These are phyloP conservation scores for Aureobasidium sp. DNA, from an alignment of 2,329 filamentous ascomycete species.

Conservation along the genomic window DNA sequence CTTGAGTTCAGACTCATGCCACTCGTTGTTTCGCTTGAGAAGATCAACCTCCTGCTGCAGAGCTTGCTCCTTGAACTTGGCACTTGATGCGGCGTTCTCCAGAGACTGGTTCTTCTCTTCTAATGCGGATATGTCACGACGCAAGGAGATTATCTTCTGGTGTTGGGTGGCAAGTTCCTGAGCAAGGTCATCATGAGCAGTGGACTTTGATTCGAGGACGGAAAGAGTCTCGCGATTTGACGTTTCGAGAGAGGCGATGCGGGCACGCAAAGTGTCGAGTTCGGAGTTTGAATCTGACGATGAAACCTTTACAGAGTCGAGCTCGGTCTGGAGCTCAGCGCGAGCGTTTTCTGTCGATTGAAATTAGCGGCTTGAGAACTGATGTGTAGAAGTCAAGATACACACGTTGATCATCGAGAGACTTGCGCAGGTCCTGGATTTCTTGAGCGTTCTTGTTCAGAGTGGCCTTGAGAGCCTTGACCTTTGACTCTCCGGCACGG, in stretches of 20 bases:
- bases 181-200: slow-evolving; percentile 74
- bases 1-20: slow-evolving; percentile 85
- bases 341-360: slow-evolving; percentile 58
- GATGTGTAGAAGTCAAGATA: neutral
- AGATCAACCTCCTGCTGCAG: slow-evolving; percentile 85
- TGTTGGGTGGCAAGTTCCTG: slow-evolving; percentile 84
- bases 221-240: slow-evolving; percentile 87
- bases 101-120: slow-evolving; percentile 79
- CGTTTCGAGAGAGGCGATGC: slow-evolving; percentile 78
- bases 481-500: slow-evolving; percentile 72
- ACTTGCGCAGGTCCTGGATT: slow-evolving; percentile 69
- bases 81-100: slow-evolving; percentile 68
- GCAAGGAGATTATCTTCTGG: slow-evolving; percentile 74
- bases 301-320: slow-evolving; percentile 68
- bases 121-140: slow-evolving; percentile 70
- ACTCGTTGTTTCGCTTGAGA: slow-evolving; percentile 83
- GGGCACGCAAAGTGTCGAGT: slow-evolving; percentile 67
- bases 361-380: slow-evolving; percentile 14
- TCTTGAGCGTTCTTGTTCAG: slow-evolving; percentile 79
- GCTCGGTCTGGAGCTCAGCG: slow-evolving; percentile 69
- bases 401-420: slow-evolving; percentile 73
- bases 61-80: slow-evolving; percentile 84
- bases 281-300: slow-evolving; percentile 65
- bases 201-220: slow-evolving; percentile 82
- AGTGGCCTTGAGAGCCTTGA: slow-evolving; percentile 70